phyloP scores from a whole-genome alignment of 768 basidiomycete species.

The Roridomyces roridus region DNA sequence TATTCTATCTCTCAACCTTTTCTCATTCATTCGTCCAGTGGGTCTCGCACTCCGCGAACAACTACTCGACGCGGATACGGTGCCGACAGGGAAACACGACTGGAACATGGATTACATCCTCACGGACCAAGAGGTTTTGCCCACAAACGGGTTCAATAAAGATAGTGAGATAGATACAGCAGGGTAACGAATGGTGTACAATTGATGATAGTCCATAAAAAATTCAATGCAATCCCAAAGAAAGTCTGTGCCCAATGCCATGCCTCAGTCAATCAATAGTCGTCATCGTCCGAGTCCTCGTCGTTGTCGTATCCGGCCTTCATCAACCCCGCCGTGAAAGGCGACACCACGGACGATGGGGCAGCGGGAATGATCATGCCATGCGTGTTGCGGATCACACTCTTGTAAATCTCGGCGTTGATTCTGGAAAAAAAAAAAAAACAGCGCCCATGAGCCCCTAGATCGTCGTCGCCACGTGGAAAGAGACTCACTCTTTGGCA shows the following conservation, averaged over 20 bases:
- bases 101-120: constrained; percentile 70
- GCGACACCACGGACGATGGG: constrained; percentile 16
- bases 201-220: background rate
- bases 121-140: constrained; percentile 47
- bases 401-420: constrained; percentile 16
- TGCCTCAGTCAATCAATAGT: background rate
- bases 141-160: too few species aligned
- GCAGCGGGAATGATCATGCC: constrained; percentile 16
- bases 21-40: constrained; percentile 46
- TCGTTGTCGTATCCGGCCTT: constrained; percentile 20
- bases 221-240: background rate
- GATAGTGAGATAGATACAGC: background rate
- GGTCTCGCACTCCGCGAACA: constrained; percentile 71
- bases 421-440: background rate
- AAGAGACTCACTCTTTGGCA: constrained; percentile 20
- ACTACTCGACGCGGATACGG: constrained; percentile 52
- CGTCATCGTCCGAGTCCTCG: constrained; percentile 18
- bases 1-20: constrained; percentile 7
- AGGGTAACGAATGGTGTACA: background rate
- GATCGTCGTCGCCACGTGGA: too few species aligned
- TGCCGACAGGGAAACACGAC: constrained; percentile 64
- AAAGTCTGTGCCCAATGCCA: background rate
- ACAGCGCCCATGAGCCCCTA: too few species aligned
- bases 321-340: constrained; percentile 20
- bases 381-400: constrained; percentile 11